Base-by-base conservation (phyloP, 2,329 filamentous ascomycete genomes). In the Thielaviopsis euricoi region DNA sequence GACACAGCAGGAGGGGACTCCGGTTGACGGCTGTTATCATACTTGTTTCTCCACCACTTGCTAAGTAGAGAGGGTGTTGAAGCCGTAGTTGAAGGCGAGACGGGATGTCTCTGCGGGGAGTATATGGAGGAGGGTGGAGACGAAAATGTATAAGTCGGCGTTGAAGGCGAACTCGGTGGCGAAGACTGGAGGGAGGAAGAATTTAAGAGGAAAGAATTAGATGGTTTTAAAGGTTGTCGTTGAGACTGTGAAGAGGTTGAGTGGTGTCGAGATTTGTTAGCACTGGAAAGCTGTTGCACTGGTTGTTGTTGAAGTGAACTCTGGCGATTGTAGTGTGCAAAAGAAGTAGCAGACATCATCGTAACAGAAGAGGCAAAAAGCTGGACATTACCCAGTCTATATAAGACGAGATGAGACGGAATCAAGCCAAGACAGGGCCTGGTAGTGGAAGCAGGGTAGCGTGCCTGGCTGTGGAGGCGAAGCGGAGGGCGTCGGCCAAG, bases 311-410 rank as follows among this genome's bases (percentile, higher is more conserved):
- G 51, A 22, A 26, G 17, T 46, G 57, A 51, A 37, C 17, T 43
- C 37, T 57, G 54, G 23, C 58, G 55, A 17, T 26, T 51, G 23
- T 60, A 62, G 59, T 64, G 62, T 55, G 60, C 55, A 56, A 63
- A 64, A 29, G 63, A 62, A 50, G 58, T 62, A 33, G 63, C 59
- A 51, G 63, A 64, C 59, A 64, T 64, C 63, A 64, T 64, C 58
- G 57, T 60, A 25, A 33, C 52, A 49, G 55, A 51, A 19, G 29
- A 13, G 26, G 51, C 17, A 40, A 19, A 40, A 26, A 48, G 48
- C 55, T 21, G 57, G 58, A 56, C 58, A 59, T 59, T 59, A 50
- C 29, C 40, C 54, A 59, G 48, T 53, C 54, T 59, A 59, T 57
- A 57, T 57, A 57, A 57, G 49, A 43, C 55, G 22, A 53, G 37